These are phyloP conservation scores for Populus pruinosa DNA, from an alignment of 345 rosid species.

Conservation along the genomic window DNA sequence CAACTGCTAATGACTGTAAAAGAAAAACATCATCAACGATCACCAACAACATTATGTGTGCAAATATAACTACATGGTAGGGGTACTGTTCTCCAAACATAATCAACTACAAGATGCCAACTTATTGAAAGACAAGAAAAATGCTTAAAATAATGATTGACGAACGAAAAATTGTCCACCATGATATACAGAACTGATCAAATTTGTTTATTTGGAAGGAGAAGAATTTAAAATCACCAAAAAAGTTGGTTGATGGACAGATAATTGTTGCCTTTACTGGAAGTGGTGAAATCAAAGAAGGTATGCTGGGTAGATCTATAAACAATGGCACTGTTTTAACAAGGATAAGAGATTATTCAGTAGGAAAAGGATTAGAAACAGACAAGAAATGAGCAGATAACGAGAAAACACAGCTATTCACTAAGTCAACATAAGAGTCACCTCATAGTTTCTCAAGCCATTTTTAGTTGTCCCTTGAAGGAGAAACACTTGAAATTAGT, in stretches of 20 bases:
- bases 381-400: neutral
- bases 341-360: neutral
- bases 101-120: neutral
- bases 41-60: neutral
- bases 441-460: neutral
- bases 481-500: neutral
- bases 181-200: neutral
- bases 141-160: neutral
- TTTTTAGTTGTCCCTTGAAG: neutral
- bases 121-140: neutral
- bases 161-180: neutral
- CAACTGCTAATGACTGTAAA: constrained; percentile 87
- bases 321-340: neutral
- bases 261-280: neutral
- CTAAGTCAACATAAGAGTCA: neutral
- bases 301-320: neutral
- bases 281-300: neutral
- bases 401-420: too few species aligned
- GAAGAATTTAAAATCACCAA: neutral
- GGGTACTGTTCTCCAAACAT: neutral
- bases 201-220: neutral
- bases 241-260: neutral
- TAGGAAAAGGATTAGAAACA: neutral
- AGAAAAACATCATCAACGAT: neutral
- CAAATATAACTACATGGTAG: neutral